phyloP scores from a whole-genome alignment of 495 filamentous ascomycete genomes.

The Daldinia vernicosa region DNA sequence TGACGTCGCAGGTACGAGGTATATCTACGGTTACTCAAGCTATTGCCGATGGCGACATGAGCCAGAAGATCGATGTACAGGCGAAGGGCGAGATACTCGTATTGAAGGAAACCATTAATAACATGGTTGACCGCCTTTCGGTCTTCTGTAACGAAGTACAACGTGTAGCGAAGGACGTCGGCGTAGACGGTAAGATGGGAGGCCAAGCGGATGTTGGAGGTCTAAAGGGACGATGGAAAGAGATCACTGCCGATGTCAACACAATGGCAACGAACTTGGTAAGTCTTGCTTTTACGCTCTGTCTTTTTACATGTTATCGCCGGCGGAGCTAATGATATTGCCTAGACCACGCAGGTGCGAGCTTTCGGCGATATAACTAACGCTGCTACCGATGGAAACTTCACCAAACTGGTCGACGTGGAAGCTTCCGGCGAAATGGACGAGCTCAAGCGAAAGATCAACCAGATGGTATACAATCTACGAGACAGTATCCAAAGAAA shows the following conservation, averaged over 20 bases:
- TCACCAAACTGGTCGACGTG: conserved; percentile 96
- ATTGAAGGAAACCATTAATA: conserved; percentile 97
- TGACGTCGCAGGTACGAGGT: conserved; percentile 87
- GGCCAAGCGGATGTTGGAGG: conserved; percentile 96
- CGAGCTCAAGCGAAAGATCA: conserved; percentile 98
- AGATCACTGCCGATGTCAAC: conserved; percentile 97
- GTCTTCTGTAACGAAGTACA: conserved; percentile 98
- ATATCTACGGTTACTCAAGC: conserved; percentile 98
- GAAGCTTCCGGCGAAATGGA: conserved; percentile 99
- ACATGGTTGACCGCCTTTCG: conserved; percentile 97
- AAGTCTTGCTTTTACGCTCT: conserved; percentile 23
- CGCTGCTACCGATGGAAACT: conserved; percentile 95
- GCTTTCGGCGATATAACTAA: conserved; percentile 98
- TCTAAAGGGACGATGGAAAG: conserved; percentile 95
- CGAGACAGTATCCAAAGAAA: conserved; percentile 97
- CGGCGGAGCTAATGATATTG: conserved; percentile 14
- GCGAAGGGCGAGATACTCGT: conserved; percentile 95
- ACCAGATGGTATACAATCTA: conserved; percentile 97
- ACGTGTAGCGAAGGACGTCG: conserved; percentile 94
- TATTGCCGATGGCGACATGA: conserved; percentile 92
- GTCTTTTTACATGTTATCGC: not conserved
- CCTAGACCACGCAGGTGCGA: conserved; percentile 88
- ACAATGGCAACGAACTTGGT: conserved; percentile 96
- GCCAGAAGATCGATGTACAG: conserved; percentile 94
- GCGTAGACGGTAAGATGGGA: conserved; percentile 98